These are phyloP conservation scores for Pilatotrama ljubarskyi DNA, from an alignment of 768 basidiomycete species.

Conservation along the genomic window DNA sequence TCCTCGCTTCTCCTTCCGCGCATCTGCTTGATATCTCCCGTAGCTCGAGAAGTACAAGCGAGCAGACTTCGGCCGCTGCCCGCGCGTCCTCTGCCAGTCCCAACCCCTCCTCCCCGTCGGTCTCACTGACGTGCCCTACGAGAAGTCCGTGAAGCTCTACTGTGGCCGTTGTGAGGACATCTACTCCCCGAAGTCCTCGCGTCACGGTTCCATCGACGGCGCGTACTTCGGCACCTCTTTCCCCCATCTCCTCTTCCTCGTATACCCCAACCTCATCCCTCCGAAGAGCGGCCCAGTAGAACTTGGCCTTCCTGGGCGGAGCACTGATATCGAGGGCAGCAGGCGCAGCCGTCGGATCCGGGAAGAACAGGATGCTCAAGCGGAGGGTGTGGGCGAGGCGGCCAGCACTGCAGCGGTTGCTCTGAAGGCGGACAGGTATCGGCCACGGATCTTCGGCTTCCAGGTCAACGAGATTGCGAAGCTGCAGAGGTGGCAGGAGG, in stretches of 20 bases:
- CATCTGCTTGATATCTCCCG: not conserved
- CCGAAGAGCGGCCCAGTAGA: conserved; percentile 65
- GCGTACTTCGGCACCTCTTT: conserved; percentile 99
- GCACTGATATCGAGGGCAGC: conserved; percentile 27
- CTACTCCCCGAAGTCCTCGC: conserved; percentile 95
- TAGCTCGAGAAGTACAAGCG: conserved; percentile 97
- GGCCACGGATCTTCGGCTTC: conserved; percentile 96
- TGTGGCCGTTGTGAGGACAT: conserved; percentile 99
- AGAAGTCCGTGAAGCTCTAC: conserved; percentile 98
- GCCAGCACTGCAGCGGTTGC: conserved; percentile 82
- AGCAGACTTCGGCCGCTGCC: conserved; percentile 97
- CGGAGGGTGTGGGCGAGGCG: conserved; percentile 59
- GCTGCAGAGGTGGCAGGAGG: conserved; percentile 95
- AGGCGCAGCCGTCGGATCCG: conserved; percentile 37
- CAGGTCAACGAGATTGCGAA: conserved; percentile 93
- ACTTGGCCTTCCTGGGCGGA: conserved; percentile 30
- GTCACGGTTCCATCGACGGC: conserved; percentile 97
- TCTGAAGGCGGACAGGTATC: conserved; percentile 87
- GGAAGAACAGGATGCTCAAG: conserved; percentile 52
- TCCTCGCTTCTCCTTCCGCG: not conserved
- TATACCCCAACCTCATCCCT: conserved; percentile 91
- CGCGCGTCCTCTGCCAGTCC: conserved; percentile 91
- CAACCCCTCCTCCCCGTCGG: conserved; percentile 97
- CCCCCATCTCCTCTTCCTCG: conserved; percentile 95
- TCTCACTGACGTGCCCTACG: conserved; percentile 94